These are phyloP conservation scores for Canna indica DNA, from an alignment of 176 grass and related monocot species.

Conservation along the genomic window DNA sequence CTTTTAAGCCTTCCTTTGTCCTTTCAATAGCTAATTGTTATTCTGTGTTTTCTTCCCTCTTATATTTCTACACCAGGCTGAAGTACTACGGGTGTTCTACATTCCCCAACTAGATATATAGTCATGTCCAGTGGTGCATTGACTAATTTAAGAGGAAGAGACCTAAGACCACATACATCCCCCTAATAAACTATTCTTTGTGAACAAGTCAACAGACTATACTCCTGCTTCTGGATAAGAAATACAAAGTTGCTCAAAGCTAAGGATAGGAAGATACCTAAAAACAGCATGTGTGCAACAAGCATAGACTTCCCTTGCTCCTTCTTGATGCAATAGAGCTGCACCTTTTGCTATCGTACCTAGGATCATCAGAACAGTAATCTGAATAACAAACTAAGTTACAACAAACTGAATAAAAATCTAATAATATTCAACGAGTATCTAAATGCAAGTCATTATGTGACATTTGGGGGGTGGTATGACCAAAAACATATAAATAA, in stretches of 20 bases:
- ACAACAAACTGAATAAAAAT: not conserved
- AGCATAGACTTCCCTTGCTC: slow-evolving; percentile 98
- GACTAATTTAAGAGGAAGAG: not conserved
- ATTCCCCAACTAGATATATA: too few species aligned
- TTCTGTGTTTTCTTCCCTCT: too few species aligned
- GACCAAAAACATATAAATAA: not conserved
- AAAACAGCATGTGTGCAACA: slow-evolving; percentile 99
- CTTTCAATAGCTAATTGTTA: too few species aligned
- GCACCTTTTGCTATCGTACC: slow-evolving; percentile 96
- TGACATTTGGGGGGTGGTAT: too few species aligned
- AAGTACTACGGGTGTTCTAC: too few species aligned
- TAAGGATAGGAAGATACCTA: slow-evolving; percentile 38
- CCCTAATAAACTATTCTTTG: not conserved
- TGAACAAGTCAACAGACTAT: too few species aligned
- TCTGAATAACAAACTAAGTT: slow-evolving; percentile 20
- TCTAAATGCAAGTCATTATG: not conserved
- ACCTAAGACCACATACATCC: not conserved
- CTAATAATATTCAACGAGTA: not conserved
- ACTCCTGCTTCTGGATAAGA: not conserved
- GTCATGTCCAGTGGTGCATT: too few species aligned
- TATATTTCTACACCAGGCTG: too few species aligned
- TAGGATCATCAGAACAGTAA: slow-evolving; percentile 28
- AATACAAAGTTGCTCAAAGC: not conserved
- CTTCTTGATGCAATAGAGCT: slow-evolving; percentile 88
- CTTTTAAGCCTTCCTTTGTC: too few species aligned